Conservation (phyloP, 2,329 filamentous ascomycete genomes). For the Nigrospora osmanthi region DNA sequence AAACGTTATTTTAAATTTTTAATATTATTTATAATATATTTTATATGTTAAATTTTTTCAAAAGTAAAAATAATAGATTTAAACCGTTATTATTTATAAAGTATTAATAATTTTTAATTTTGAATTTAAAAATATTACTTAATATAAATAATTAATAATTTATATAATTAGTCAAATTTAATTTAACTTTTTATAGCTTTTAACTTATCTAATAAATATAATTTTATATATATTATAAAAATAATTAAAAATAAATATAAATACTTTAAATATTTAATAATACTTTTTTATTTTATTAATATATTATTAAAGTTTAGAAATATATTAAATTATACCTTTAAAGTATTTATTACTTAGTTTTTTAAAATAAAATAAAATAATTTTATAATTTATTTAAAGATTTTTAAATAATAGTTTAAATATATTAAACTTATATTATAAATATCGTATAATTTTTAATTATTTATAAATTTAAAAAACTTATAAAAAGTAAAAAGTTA, state of each 20-base stretch:
- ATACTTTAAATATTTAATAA: conserved; percentile 20
- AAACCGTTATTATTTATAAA: conserved; percentile 16
- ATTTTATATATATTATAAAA: conserved; percentile 11
- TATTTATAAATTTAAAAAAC: conserved; percentile 15
- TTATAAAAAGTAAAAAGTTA: conserved; percentile 17
- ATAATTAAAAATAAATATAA: conserved; percentile 16
- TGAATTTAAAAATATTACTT: conserved; percentile 14
- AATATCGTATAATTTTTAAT: neutral
- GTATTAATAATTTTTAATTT: conserved; percentile 11
- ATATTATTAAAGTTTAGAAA: conserved; percentile 4
- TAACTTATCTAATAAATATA: conserved; percentile 8
- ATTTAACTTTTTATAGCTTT: conserved; percentile 6
- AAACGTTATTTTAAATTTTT: too few species aligned
- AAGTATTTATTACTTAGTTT: conserved; percentile 2
- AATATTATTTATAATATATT: too few species aligned
- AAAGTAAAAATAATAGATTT: too few species aligned
- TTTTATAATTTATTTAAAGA: conserved; percentile 16
- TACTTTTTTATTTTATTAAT: conserved; percentile 18
- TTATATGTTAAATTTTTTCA: too few species aligned
- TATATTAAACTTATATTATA: conserved; percentile 13
- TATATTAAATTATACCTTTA: conserved; percentile 5
- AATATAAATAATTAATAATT: conserved; percentile 12
- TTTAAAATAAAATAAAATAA: conserved; percentile 10
- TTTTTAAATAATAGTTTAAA: conserved; percentile 12
- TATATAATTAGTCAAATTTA: conserved; percentile 7